A percentile compares a stretch with the other conserved stretches of the same genome.
phyloP scores from a whole-genome alignment of 352 stramenopile genomes.

The Phytophthora brassicae region DNA sequence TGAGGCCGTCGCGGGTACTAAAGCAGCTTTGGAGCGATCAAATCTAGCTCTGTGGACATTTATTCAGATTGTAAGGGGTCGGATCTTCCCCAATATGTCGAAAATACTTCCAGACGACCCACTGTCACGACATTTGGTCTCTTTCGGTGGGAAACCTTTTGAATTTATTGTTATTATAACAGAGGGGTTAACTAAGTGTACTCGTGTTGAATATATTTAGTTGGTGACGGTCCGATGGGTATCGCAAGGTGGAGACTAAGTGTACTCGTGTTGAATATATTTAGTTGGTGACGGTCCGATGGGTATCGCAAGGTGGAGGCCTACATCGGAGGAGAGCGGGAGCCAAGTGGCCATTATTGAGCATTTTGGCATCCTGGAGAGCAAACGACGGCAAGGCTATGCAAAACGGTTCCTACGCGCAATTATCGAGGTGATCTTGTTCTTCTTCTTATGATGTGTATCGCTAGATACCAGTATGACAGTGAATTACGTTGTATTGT shows the following conservation, averaged over 20 bases:
- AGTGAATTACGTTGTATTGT: constrained; percentile 7
- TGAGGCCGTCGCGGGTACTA: constrained; percentile 17
- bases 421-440: constrained; percentile 44
- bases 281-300: constrained; percentile 76
- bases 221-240: constrained; percentile 71
- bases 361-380: constrained; percentile 54
- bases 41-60: constrained; percentile 54
- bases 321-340: constrained; percentile 39
- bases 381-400: constrained; percentile 55
- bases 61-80: constrained; percentile 47
- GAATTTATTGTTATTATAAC: background rate
- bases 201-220: constrained; percentile 26
- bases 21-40: constrained; percentile 20
- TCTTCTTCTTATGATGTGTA: background rate
- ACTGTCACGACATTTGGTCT: constrained; percentile 53
- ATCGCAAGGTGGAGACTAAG: constrained; percentile 46
- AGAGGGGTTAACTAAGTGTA: constrained; percentile 14
- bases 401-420: constrained; percentile 51
- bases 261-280: constrained; percentile 9
- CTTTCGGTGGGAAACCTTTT: constrained; percentile 50
- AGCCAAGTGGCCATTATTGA: constrained; percentile 55
- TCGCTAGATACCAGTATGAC: background rate
- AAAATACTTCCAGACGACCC: constrained; percentile 41
- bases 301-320: constrained; percentile 54
- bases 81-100: constrained; percentile 41